Percentiles rank a stretch among this genome's conserved stretches.
Evolutionary conservation across 169 alveolate species (phyloP).

Genomic region (Fabrea salina): DNA sequence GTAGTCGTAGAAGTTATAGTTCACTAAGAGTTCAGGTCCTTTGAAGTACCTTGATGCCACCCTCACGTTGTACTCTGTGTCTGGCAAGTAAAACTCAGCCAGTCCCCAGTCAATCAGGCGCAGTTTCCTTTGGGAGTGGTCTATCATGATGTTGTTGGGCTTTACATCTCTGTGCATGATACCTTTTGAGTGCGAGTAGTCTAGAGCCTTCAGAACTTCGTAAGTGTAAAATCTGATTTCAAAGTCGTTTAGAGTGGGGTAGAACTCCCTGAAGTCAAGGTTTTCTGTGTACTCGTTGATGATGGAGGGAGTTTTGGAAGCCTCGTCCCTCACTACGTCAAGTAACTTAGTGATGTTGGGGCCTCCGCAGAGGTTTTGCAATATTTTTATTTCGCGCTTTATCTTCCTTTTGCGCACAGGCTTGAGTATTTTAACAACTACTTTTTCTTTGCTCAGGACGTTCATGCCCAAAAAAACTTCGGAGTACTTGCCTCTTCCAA

Average conservation of each 20-base stretch:
- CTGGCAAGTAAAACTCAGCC: slow-evolving; percentile 99
- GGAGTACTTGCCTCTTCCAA: slow-evolving; percentile 99
- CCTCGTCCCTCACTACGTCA: slow-evolving; percentile 97
- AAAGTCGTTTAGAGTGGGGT: slow-evolving; percentile 91
- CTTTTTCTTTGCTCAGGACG: slow-evolving; percentile 67
- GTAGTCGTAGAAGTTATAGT: slow-evolving; percentile 93
- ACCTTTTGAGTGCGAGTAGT: slow-evolving; percentile 98
- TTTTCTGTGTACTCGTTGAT: slow-evolving; percentile 88
- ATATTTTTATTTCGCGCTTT: slow-evolving; percentile 95
- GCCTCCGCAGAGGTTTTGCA: slow-evolving; percentile 94
- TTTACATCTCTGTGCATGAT: slow-evolving; percentile 97
- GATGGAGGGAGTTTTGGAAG: slow-evolving; percentile 93
- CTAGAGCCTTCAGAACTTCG: slow-evolving; percentile 80
- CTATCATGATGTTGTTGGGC: slow-evolving; percentile 97
- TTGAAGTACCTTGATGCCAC: slow-evolving; percentile 96
- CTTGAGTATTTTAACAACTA: slow-evolving; percentile 94
- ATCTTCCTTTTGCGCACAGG: slow-evolving; percentile 97
- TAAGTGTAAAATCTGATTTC: slow-evolving; percentile 95
- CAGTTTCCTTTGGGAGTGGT: slow-evolving; percentile 87
- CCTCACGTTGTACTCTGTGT: slow-evolving; percentile 97
- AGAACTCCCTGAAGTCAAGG: slow-evolving; percentile 89
- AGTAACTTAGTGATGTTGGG: slow-evolving; percentile 91
- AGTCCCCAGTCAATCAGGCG: slow-evolving; percentile 99
- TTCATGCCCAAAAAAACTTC: slow-evolving; percentile 96
- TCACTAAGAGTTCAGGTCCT: slow-evolving; percentile 98